Conservation (phyloP, 345 rosid species). For the Arabis hirsuta region DNA sequence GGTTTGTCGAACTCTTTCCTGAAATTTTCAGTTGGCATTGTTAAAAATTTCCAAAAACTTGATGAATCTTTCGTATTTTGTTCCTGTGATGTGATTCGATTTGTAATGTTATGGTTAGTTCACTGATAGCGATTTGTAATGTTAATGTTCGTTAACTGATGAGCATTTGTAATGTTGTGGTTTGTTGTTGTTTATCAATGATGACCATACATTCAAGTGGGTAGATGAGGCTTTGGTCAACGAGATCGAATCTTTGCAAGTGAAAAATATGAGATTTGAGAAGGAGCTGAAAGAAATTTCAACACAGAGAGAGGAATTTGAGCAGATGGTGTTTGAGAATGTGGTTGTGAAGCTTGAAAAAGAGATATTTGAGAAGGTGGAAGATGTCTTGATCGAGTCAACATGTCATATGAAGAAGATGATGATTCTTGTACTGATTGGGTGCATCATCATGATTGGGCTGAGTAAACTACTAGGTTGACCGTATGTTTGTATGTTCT, state of each 20-base stretch:
- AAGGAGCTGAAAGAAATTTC: not conserved
- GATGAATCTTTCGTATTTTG: not conserved
- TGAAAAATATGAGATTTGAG: not conserved
- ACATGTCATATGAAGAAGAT: not conserved
- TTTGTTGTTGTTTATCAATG: not conserved
- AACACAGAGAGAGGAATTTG: too few relatives aligned
- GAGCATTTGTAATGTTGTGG: not conserved
- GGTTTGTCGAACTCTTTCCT: too few relatives aligned
- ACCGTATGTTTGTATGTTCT: too few relatives aligned
- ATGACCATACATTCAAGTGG: not conserved
- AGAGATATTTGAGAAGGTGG: not conserved
- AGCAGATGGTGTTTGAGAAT: not conserved
- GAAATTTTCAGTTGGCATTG: too few relatives aligned
- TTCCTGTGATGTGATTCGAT: not conserved
- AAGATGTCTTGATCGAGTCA: not conserved
- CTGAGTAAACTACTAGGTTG: too few relatives aligned
- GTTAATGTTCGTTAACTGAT: not conserved
- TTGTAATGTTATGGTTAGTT: not conserved
- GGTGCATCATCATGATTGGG: not conserved
- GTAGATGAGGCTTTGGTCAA: not conserved
- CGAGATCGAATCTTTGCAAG: not conserved
- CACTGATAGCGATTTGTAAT: too few relatives aligned
- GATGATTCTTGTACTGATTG: too few relatives aligned
- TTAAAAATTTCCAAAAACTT: too few relatives aligned
- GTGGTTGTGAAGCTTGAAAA: not conserved